These are phyloP conservation scores for Vigna unguiculata DNA, from an alignment of 306 rosid species.

Conservation along the genomic window DNA sequence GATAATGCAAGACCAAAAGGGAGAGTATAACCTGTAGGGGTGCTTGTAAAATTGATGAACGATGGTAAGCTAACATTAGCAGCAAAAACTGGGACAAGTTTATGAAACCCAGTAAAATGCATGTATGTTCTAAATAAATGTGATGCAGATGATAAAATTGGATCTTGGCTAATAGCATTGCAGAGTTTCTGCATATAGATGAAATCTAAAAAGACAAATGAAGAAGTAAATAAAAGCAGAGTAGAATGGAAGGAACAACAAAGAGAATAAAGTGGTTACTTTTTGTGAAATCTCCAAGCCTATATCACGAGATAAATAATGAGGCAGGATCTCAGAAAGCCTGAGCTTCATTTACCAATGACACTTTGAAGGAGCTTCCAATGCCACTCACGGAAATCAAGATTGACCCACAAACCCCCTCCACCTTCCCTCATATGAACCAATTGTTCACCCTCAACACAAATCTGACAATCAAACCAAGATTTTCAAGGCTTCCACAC, in stretches of 20 bases:
- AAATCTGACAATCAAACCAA: conserved; percentile 44
- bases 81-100: conserved; percentile 21
- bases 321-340: conserved; percentile 61
- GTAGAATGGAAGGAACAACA: conserved; percentile 19
- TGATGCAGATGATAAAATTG: conserved; percentile 41
- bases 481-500: conserved; percentile 24
- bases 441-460: conserved; percentile 32
- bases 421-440: conserved; percentile 52
- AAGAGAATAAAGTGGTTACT: conserved; percentile 42
- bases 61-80: conserved; percentile 8
- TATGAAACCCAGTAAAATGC: conserved; percentile 39
- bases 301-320: conserved; percentile 52
- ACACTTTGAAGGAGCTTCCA: conserved; percentile 51
- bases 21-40: conserved; percentile 14
- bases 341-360: conserved; percentile 74
- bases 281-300: conserved; percentile 53
- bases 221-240: conserved; percentile 3
- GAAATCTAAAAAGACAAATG: conserved; percentile 20
- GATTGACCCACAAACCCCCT: conserved; percentile 59
- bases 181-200: conserved; percentile 11
- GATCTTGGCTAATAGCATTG: conserved; percentile 42
- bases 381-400: conserved; percentile 46
- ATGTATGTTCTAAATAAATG: conserved; percentile 38
- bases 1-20: conserved; percentile 39
- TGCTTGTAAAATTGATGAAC: conserved; percentile 5